Conservation (phyloP, 2,329 filamentous ascomycete genomes). For the Teratosphaeria epicoccoides region DNA sequence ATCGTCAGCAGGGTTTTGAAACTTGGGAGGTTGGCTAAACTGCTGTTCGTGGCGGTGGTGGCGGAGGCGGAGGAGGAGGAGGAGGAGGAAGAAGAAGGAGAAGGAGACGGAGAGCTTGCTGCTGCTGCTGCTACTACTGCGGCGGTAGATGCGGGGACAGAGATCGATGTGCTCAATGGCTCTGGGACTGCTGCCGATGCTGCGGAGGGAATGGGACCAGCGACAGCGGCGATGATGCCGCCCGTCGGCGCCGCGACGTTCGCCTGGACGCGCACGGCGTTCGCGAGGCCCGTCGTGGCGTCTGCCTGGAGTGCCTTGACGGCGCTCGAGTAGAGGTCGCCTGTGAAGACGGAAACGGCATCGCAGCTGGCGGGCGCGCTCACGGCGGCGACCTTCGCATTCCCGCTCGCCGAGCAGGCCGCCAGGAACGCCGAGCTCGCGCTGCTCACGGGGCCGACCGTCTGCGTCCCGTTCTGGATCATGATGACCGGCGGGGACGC, state of each 20-base stretch:
- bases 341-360: slow-evolving; percentile 4
- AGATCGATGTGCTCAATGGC: background rate
- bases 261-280: background rate
- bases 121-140: background rate
- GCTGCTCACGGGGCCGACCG: slow-evolving; percentile 7
- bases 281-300: slow-evolving; percentile 2
- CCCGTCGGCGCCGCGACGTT: background rate
- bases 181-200: background rate
- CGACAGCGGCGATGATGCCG: background rate
- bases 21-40: background rate
- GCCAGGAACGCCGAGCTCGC: slow-evolving; percentile 12
- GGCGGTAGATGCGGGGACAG: background rate
- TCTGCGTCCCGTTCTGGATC: slow-evolving; percentile 10
- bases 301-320: background rate
- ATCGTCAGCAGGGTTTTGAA: background rate
- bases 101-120: background rate
- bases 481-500: slow-evolving; percentile 18
- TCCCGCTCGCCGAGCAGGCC: slow-evolving; percentile 14
- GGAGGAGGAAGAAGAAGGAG: background rate
- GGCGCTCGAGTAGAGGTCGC: slow-evolving; percentile 1
- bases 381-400: slow-evolving; percentile 5
- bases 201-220: background rate
- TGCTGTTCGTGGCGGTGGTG: no score
- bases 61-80: background rate
- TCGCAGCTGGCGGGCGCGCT: slow-evolving; percentile 14